Base-by-base conservation (phyloP, 148 eudicot species). In the Simmondsia chinensis region DNA sequence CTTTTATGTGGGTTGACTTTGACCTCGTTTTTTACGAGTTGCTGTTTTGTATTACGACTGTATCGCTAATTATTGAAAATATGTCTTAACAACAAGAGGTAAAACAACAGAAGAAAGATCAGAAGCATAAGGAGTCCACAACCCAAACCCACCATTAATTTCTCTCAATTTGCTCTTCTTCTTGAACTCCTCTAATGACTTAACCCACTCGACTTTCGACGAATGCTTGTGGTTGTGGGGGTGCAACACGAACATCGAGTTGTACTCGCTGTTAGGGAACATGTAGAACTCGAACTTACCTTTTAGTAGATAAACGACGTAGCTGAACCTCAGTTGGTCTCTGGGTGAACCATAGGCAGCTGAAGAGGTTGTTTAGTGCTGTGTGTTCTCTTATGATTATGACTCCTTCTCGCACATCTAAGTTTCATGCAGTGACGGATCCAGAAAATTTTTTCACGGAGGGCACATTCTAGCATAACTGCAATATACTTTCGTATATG, bases 321-420 rank as follows among this genome's bases (percentile, higher is more conserved):
- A 93, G 13, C 99, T 96, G 46, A 93, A 93, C 61, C 99, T 93
- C 47, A 93, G 72, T 61, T 93, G 96, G 49, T 93, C 99, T 63
- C 99, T 76, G 16, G 99, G 99, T 5, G 83, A 93, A 93, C 96
- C 99, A 93, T 57, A 93, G 69, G 73, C 96, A 86, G 72, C 99
- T 86, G 61, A 86, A 79, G 31, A 93, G 62, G 43, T 93, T 77
- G 39, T 64, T 93, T 52, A 86, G 19, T n/a, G 87, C 67, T 0
- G 94, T 82, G 55, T 93, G 96, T 65, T 93, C 89, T 6, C 94
- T 75, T 28, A 86, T 72, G 29, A 93, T 93, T 34, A 93, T 62
- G 17, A 96, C 99, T 65, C 96, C 96, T 66, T 93, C 99, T 0
- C 96, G 99, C 43, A 93, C 89, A 75, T 93, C 96, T 93, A 87